These are phyloP conservation scores for Mycocentrospora acerina DNA, from an alignment of 2,329 filamentous ascomycete genomes.

Conservation along the genomic window DNA sequence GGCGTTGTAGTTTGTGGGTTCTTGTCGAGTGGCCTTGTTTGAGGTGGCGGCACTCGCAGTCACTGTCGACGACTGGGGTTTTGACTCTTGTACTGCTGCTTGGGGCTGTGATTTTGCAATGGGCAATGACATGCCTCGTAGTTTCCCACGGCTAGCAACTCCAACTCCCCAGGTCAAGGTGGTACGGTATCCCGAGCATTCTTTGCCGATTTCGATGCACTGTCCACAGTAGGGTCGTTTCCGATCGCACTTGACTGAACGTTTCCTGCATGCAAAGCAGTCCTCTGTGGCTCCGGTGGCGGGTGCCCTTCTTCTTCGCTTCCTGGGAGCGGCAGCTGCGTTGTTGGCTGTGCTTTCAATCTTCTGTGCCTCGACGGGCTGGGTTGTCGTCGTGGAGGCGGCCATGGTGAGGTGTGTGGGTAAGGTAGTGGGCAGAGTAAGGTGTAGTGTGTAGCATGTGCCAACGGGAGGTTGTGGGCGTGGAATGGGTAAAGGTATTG, in stretches of 20 bases:
- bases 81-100: constrained; percentile 30
- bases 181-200: constrained; percentile 95
- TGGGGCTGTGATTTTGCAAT: constrained; percentile 50
- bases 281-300: constrained; percentile 89
- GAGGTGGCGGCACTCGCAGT: constrained; percentile 18
- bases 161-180: constrained; percentile 96
- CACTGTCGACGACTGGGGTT: constrained; percentile 24
- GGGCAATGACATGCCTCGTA: constrained; percentile 80
- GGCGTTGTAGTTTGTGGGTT: constrained; percentile 28
- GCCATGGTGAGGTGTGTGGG: constrained; percentile 35
- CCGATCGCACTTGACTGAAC: constrained; percentile 83
- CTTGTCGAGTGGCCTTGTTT: constrained; percentile 23
- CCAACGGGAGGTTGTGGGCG: constrained; percentile 30
- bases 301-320: constrained; percentile 85
- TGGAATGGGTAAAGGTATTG: constrained; percentile 35
- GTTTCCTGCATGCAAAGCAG: constrained; percentile 90
- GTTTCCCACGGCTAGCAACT: constrained; percentile 91
- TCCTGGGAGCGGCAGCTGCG: constrained; percentile 43
- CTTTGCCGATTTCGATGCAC: constrained; percentile 86
- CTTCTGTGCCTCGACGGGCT: constrained; percentile 37
- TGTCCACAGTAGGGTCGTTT: constrained; percentile 92
- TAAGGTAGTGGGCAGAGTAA: constrained; percentile 34
- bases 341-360: constrained; percentile 29
- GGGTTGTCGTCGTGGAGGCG: constrained; percentile 35
- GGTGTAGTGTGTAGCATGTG: constrained; percentile 37